Conservation (phyloP, 2,329 filamentous ascomycete species). For the Scleromitrula shiraiana region DNA sequence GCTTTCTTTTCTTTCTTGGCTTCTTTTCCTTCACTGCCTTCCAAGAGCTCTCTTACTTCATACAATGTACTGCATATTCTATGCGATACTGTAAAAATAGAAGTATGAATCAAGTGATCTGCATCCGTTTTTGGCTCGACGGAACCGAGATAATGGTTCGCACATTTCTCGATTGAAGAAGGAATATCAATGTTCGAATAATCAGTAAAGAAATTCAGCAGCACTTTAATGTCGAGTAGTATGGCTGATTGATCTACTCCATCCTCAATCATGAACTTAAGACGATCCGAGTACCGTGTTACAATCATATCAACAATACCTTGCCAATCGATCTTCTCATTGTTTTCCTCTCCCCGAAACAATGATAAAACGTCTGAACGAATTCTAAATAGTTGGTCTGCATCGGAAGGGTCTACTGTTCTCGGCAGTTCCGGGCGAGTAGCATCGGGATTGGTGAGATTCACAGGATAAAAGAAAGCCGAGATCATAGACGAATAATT, state of each 20-base stretch:
- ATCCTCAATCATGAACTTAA: slow-evolving; percentile 30
- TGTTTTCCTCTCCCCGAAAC: slow-evolving; percentile 26
- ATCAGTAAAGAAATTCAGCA: slow-evolving; percentile 39
- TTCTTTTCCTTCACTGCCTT: neutral
- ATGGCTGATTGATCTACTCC: slow-evolving; percentile 16
- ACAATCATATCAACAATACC: slow-evolving; percentile 57
- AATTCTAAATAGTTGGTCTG: slow-evolving; percentile 29
- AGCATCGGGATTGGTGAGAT: slow-evolving; percentile 24
- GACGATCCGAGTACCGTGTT: slow-evolving; percentile 48
- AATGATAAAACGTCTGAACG: slow-evolving; percentile 38
- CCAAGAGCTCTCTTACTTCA: slow-evolving; percentile 15
- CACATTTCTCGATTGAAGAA: slow-evolving; percentile 39
- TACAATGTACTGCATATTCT: slow-evolving; percentile 34
- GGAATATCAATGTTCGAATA: slow-evolving; percentile 32
- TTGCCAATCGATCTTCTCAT: slow-evolving; percentile 47
- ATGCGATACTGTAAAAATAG: slow-evolving; percentile 34
- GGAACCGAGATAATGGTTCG: slow-evolving; percentile 36
- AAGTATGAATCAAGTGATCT: slow-evolving; percentile 39
- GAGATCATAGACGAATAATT: slow-evolving; percentile 28
- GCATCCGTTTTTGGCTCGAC: slow-evolving; percentile 31
- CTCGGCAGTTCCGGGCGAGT: slow-evolving; percentile 18
- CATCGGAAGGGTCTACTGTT: slow-evolving; percentile 7
- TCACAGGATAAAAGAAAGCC: slow-evolving; percentile 24
- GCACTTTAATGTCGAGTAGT: slow-evolving; percentile 33
- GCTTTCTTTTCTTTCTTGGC: neutral